Evolutionary conservation across 2,329 filamentous ascomycete species (phyloP).

Genomic region (Aspergillus thermomutatus): DNA sequence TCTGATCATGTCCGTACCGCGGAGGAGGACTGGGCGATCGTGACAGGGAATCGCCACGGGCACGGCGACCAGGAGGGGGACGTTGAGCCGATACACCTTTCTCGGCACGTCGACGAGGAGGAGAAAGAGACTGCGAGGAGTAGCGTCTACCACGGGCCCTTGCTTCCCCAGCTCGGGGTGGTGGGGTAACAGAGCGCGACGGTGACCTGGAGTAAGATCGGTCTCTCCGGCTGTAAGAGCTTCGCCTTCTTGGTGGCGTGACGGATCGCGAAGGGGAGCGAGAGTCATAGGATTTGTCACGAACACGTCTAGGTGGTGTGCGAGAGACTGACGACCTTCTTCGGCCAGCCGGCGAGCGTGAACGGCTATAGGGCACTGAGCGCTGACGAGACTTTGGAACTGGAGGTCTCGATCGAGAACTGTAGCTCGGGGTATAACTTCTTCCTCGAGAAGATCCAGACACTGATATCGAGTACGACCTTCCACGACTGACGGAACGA

Average conservation of each 20-base stretch:
- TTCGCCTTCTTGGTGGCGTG: constrained; percentile 27
- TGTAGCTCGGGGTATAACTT: constrained; percentile 27
- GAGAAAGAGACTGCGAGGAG: constrained; percentile 27
- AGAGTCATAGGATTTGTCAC: constrained; percentile 27
- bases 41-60: constrained; percentile 21
- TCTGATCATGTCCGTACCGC: constrained; percentile 7
- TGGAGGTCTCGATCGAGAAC: constrained; percentile 36
- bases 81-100: constrained; percentile 22
- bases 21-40: constrained; percentile 23
- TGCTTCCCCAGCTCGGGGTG: constrained; percentile 17
- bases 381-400: constrained; percentile 28
- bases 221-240: constrained; percentile 16
- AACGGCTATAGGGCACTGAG: constrained; percentile 33
- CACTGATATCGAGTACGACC: constrained; percentile 31
- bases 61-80: constrained; percentile 16
- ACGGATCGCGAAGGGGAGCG: constrained; percentile 30
- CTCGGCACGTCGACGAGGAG: constrained; percentile 25
- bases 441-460: constrained; percentile 28
- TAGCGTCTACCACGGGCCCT: constrained; percentile 17
- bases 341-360: constrained; percentile 21
- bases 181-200: constrained; percentile 29
- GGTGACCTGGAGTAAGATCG: constrained; percentile 32
- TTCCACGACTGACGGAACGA: constrained; percentile 22
- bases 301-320: constrained; percentile 25
- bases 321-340: constrained; percentile 24